Evolutionary conservation across 2,329 filamentous ascomycete genomes (phyloP).

Genomic region (Arachnomyces sp.): DNA sequence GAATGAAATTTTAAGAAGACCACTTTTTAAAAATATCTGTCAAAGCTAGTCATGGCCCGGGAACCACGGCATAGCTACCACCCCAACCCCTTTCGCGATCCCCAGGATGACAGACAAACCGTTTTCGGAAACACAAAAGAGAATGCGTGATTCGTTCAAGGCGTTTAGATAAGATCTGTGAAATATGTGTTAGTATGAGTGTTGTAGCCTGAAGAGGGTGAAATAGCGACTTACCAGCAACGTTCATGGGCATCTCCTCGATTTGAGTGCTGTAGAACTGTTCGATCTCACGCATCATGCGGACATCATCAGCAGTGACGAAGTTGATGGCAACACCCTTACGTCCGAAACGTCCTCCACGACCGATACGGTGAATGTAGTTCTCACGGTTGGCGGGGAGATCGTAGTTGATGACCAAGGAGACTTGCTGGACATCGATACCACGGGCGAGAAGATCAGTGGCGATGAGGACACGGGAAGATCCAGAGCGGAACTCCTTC

Average conservation of each 20-base stretch:
- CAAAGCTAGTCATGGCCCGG: slow-evolving; percentile 12
- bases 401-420: slow-evolving; percentile 99
- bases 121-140: slow-evolving; percentile 2
- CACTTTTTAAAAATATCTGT: slow-evolving; percentile 25
- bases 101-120: slow-evolving; percentile 1
- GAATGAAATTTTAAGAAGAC: slow-evolving; percentile 24
- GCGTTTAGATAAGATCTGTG: slow-evolving; percentile 37
- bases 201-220: slow-evolving; percentile 1
- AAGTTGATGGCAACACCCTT: slow-evolving; percentile 99
- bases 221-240: slow-evolving; percentile 48
- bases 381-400: slow-evolving; percentile 98
- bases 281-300: slow-evolving; percentile 99
- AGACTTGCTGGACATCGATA: slow-evolving; percentile 99
- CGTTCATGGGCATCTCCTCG: slow-evolving; percentile 99
- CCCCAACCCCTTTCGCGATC: slow-evolving; percentile 3
- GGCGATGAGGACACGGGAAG: slow-evolving; percentile 95
- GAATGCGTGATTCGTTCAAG: slow-evolving; percentile 22
- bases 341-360: slow-evolving; percentile 98
- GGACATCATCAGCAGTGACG: slow-evolving; percentile 96
- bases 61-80: slow-evolving; percentile 5
- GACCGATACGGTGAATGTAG: slow-evolving; percentile 99
- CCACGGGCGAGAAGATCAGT: slow-evolving; percentile 96
- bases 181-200: slow-evolving; percentile 11
- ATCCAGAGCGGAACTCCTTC: slow-evolving; percentile 99
- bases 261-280: slow-evolving; percentile 99